Evolutionary conservation across 495 filamentous ascomycete species (phyloP), one percentile per base, ranked within the genome.

Genomic region (Penicillium paradoxum): DNA sequence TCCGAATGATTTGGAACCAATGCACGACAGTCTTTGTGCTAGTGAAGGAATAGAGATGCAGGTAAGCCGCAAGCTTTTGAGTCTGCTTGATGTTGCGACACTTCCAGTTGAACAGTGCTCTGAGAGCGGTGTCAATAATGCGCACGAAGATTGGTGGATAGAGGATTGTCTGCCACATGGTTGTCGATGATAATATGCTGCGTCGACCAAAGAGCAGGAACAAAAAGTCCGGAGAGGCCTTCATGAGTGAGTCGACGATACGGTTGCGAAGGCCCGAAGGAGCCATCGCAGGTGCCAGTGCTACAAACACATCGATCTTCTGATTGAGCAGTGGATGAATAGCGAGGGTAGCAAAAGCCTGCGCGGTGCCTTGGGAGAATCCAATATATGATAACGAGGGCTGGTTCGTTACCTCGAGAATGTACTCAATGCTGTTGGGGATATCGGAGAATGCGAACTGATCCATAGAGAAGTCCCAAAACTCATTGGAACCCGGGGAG

Each of bases 1-100:
- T 96, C 40, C 93, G 85, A 56, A 98, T 97, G 60, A 98, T 96
- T 63, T 98, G 93, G 70, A 98, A 98, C 93, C 93, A 98, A 60
- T 98, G 93, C 0, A 98, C 93, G 8, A 96, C 89, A 13, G 84
- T 88, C 64, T 98, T 98, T 51, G 90, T 95, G 63, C 88, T 92
- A 0, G 93, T 96, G 65, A 90, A 97, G 2, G 91, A 96, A 66
- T 95, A 98, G 1, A 98, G 74, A 68, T 98, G 95, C 22, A 92
- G 83, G 62, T 98, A 98, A n/a, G 90, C 91, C 22, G 93, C 93
- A 6, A 97, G 82, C 67, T 98, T 98, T 70, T 98, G 93, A 40
- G 84, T 83, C 14, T 81, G 75, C 25, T 82, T 84, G 59, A 98
- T 96, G 62, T 97, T 98, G 53, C 75, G 70, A n/a, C 85, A 86